These are phyloP conservation scores for Nakaseomyces bracarensis DNA, from an alignment of 1,139 yeast species.

Conservation along the genomic window DNA sequence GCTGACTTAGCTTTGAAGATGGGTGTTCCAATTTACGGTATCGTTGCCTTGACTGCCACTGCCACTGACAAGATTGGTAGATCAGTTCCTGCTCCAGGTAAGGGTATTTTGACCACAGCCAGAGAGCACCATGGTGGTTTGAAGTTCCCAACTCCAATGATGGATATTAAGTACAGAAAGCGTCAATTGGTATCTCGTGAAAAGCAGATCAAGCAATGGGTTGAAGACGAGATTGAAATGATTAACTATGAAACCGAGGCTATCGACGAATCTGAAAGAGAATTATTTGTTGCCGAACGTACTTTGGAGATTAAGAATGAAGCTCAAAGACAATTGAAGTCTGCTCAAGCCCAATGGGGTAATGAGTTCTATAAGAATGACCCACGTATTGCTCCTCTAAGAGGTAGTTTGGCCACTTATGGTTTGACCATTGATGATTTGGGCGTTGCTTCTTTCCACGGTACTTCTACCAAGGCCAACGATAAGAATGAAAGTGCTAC, in stretches of 20 bases:
- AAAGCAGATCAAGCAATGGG: constrained; percentile 73
- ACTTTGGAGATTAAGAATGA: constrained; percentile 81
- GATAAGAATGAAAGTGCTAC: constrained; percentile 96
- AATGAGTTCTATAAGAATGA: constrained; percentile 86
- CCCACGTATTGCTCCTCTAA: constrained; percentile 90
- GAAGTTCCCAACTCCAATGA: constrained; percentile 71
- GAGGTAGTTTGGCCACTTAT: constrained; percentile 94
- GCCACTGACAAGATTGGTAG: constrained; percentile 98
- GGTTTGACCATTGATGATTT: constrained; percentile 90
- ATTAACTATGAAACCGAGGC: constrained; percentile 63
- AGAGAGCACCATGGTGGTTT: constrained; percentile 82
- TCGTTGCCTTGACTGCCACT: constrained; percentile 88
- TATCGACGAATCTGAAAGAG: constrained; percentile 42
- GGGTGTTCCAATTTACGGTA: constrained; percentile 99
- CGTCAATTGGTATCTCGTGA: constrained; percentile 81
- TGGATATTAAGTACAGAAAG: constrained; percentile 88
- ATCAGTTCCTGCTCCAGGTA: constrained; percentile 99
- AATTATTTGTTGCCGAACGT: constrained; percentile 64
- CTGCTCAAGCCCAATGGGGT: constrained; percentile 93
- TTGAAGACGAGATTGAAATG: constrained; percentile 67
- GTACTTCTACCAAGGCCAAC: constrained; percentile 96
- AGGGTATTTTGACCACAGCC: constrained; percentile 97
- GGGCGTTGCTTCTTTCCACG: constrained; percentile 98
- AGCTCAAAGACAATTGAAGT: constrained; percentile 74
- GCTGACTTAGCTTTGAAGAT: constrained; percentile 88